These are phyloP conservation scores for Termitomyces sp. DNA, from an alignment of 768 basidiomycete species.

Conservation along the genomic window DNA sequence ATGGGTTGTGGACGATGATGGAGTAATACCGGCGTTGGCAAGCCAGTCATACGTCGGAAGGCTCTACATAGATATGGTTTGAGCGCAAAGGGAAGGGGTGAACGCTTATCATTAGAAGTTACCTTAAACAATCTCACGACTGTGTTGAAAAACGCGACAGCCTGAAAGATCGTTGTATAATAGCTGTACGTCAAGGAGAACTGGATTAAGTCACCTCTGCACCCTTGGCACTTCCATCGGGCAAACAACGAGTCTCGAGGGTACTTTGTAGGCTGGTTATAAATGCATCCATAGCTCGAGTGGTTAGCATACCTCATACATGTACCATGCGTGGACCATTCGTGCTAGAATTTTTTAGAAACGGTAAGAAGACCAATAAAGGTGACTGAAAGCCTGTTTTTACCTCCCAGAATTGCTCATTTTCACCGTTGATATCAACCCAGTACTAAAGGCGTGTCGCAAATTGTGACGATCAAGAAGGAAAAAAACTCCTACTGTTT, in stretches of 20 bases:
- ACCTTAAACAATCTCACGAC: conserved; percentile 60
- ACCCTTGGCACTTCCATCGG: conserved; percentile 53
- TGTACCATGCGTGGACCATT: conserved; percentile 70
- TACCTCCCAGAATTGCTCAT: conserved; percentile 71
- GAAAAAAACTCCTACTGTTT: conserved; percentile 26
- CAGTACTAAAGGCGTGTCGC: conserved; percentile 41
- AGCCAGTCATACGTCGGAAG: conserved; percentile 79
- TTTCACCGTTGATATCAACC: conserved; percentile 57
- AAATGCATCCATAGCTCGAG: not conserved
- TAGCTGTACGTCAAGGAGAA: not conserved
- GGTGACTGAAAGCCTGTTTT: not conserved
- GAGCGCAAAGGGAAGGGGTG: conserved; percentile 28
- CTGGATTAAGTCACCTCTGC: conserved; percentile 45
- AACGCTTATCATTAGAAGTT: conserved; percentile 13
- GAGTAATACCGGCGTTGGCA: conserved; percentile 67
- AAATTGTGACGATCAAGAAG: not conserved
- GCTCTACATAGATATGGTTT: conserved; percentile 9
- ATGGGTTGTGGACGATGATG: conserved; percentile 55
- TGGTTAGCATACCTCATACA: conserved; percentile 37
- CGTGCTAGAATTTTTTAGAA: conserved; percentile 43
- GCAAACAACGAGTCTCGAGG: conserved; percentile 54
- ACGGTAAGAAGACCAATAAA: not conserved
- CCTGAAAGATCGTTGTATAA: conserved; percentile 32
- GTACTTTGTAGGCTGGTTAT: conserved; percentile 42
- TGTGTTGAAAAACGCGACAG: conserved; percentile 62